Evolutionary conservation across 805 yeast species (phyloP), one percentile per base, ranked within the genome.

Genomic region (Vanderwaltozyma tropicalis): DNA sequence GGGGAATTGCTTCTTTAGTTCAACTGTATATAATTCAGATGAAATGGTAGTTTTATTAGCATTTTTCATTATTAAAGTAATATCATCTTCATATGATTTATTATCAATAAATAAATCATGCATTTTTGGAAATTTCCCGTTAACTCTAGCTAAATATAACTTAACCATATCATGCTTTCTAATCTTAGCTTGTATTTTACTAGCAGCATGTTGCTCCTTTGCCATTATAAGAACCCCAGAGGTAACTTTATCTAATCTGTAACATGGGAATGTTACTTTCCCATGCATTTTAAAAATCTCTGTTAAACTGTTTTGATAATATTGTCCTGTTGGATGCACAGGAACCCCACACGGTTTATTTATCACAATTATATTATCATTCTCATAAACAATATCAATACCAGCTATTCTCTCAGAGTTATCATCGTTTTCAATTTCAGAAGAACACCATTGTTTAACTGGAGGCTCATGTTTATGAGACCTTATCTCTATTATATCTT

Each of bases 331-430:
- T 3, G 98, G 97, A 56, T 92, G 98, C 1, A 85, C 89, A 0
- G 97, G 97, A 1, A 92, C 69, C 0, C 98, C 97, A 5, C 84
- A 71, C 0, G 98, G 98, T 48, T 92, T 92, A 59, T 89, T 89
- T 12, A 92, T 76, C 3, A 84, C 92, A 5, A 89, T 68, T n/a
- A 84, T 53, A 28, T 78, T 69, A 2, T 77, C 85, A 56, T 85
- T 80, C 46, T 86, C 83, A 52, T 69, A 69, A 0, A 87, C 75
- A 12, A 87, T 72, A 36, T 71, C 68, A 37, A 86, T 76, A 0
- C 74, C 72, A 13, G 64, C 56, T 42, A 58, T 35, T 13, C 42
- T 33, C 3, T 32, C 37, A 5, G 40, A 31, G 3, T 39, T 34
- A 17, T 47, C 41, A 31, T 39, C 44, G 10, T 24, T 34, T 14